Conservation (phyloP, 768 basidiomycete species). For the Lentinula edodes region DNA sequence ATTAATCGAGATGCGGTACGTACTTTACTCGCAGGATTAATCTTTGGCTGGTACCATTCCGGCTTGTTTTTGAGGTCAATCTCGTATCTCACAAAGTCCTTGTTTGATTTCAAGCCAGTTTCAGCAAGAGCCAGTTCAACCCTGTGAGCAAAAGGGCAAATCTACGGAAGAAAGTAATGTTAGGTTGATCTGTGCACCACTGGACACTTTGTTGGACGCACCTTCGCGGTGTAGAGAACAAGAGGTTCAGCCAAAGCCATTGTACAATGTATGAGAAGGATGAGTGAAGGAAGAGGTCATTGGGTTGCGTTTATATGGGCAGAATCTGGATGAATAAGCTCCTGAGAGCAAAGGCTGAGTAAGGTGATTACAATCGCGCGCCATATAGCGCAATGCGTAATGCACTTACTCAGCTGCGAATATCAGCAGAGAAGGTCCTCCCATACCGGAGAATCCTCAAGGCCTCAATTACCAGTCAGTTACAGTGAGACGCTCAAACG, state of each 20-base stretch:
- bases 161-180: neutral
- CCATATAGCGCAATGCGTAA: neutral
- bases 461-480: too few relatives aligned
- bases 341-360: neutral
- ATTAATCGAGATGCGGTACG: neutral
- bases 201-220: neutral
- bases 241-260: slow-evolving; percentile 7
- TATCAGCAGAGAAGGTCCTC: too few relatives aligned
- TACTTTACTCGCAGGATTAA: slow-evolving; percentile 5
- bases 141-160: slow-evolving; percentile 5
- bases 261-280: neutral
- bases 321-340: neutral
- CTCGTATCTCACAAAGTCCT: slow-evolving; percentile 3
- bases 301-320: neutral
- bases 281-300: neutral
- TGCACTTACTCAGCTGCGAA: neutral
- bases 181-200: neutral
- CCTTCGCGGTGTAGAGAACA: slow-evolving; percentile 4
- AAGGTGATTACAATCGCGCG: neutral
- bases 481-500: too few relatives aligned
- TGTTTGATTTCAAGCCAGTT: neutral
- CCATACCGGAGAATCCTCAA: too few relatives aligned
- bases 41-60: slow-evolving; percentile 5
- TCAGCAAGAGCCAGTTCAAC: slow-evolving; percentile 6
- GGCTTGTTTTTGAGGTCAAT: slow-evolving; percentile 7